Evolutionary conservation across 345 rosid species (phyloP).

Genomic region (Leavenworthia alabamica): DNA sequence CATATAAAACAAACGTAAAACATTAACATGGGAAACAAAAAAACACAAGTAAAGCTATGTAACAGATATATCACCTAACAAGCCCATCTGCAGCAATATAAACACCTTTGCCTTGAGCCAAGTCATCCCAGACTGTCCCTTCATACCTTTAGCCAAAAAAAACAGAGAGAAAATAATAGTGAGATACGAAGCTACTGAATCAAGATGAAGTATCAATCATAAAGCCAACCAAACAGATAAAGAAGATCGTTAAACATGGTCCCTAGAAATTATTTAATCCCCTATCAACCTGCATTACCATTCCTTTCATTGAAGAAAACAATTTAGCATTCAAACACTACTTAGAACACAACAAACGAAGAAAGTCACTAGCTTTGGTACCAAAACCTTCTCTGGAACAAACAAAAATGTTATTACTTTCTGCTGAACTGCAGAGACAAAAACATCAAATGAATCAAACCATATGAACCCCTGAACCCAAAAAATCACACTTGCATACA

Average conservation of each 20-base stretch:
- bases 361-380: background rate
- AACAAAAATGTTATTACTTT: background rate
- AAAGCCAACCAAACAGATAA: slow-evolving; percentile 2
- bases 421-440: background rate
- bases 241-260: background rate
- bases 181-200: slow-evolving; percentile 1
- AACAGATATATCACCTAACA: slow-evolving; percentile 48
- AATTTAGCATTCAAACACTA: background rate
- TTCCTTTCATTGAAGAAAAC: background rate
- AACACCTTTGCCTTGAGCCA: slow-evolving; percentile 97
- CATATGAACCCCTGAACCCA: background rate
- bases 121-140: slow-evolving; percentile 95
- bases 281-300: slow-evolving; percentile 10
- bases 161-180: background rate
- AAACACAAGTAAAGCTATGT: background rate
- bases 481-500: background rate
- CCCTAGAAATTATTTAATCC: background rate
- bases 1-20: background rate
- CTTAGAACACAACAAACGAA: background rate
- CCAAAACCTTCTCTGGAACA: background rate
- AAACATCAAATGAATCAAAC: background rate
- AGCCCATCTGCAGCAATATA: slow-evolving; percentile 71
- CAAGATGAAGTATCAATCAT: slow-evolving; percentile 6
- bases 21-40: background rate
- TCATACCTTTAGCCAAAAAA: slow-evolving; percentile 54